Conservation (phyloP, 2,329 filamentous ascomycete genomes). For the Penicillium brevicompactum region DNA sequence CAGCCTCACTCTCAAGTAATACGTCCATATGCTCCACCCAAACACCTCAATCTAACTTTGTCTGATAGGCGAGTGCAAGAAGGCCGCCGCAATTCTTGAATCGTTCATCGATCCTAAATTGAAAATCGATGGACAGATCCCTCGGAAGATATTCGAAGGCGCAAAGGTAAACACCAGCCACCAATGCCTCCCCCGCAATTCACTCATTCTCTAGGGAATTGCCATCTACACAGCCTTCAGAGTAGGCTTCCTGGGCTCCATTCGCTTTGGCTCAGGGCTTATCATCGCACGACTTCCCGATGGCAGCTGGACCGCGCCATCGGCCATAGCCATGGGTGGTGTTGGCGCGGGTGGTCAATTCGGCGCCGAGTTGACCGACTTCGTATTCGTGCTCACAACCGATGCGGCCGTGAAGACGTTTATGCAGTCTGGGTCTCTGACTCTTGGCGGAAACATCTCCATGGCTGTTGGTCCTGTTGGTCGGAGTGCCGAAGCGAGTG, state of each 20-base stretch:
- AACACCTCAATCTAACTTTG: background rate
- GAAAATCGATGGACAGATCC: conserved; percentile 94
- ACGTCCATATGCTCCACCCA: background rate
- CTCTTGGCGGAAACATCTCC: conserved; percentile 91
- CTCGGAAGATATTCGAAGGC: conserved; percentile 80
- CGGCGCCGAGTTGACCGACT: conserved; percentile 58
- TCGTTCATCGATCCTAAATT: conserved; percentile 95
- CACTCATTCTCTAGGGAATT: conserved; percentile 39
- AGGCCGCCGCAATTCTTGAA: conserved; percentile 89
- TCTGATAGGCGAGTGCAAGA: conserved; percentile 83
- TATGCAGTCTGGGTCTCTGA: conserved; percentile 85
- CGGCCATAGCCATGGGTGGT: conserved; percentile 52
- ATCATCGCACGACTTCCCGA: conserved; percentile 51
- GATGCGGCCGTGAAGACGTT: conserved; percentile 85
- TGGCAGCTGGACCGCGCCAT: conserved; percentile 52
- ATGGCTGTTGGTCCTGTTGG: conserved; percentile 93
- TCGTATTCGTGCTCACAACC: conserved; percentile 98
- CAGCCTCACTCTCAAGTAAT: conserved; percentile 10
- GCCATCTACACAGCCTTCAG: conserved; percentile 51
- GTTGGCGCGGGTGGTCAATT: conserved; percentile 53
- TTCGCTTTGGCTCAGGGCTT: conserved; percentile 50
- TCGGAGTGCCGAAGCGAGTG: conserved; percentile 93
- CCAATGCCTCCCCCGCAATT: background rate
- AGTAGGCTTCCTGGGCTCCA: conserved; percentile 51
- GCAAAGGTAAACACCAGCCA: conserved; percentile 67